Conservation (phyloP, 352 stramenopile species). For the Thalassiosira delicatula region DNA sequence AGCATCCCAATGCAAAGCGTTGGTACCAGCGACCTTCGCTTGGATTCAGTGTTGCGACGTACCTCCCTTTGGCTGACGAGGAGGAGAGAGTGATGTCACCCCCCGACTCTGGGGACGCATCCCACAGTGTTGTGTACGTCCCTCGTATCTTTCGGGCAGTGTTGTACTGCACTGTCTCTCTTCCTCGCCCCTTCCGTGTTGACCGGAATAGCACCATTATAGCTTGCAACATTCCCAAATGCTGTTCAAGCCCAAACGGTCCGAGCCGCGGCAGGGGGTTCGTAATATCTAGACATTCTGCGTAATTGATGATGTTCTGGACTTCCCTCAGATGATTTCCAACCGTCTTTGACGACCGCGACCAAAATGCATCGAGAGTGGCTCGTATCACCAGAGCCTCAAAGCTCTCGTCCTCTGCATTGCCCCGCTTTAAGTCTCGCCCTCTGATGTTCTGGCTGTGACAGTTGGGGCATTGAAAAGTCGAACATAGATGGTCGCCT, state of each 20-base stretch:
- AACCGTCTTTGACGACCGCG: slow-evolving; percentile 13
- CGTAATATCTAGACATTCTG: background rate
- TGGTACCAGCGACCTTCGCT: slow-evolving; percentile 14
- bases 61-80: no score
- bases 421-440: background rate
- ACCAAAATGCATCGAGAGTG: slow-evolving; percentile 40
- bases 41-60: slow-evolving; percentile 8
- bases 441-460: slow-evolving; percentile 32
- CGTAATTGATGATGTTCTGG: slow-evolving; percentile 1
- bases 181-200: slow-evolving; percentile 8
- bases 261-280: slow-evolving; percentile 1
- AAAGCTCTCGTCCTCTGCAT: slow-evolving; percentile 10
- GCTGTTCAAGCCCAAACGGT: background rate
- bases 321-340: slow-evolving; percentile 18
- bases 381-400: slow-evolving; percentile 7
- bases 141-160: slow-evolving; percentile 5
- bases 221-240: slow-evolving; percentile 31
- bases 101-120: slow-evolving; percentile 1
- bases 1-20: slow-evolving; percentile 1
- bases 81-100: slow-evolving; percentile 13
- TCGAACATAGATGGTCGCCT: slow-evolving; percentile 4
- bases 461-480: slow-evolving; percentile 28
- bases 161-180: slow-evolving; percentile 8
- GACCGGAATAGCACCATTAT: slow-evolving; percentile 36
- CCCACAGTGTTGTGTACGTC: slow-evolving; percentile 28